These are phyloP conservation scores for Sphaerobolus stellatus DNA, from an alignment of 1,284 basidiomycete species.

Conservation along the genomic window DNA sequence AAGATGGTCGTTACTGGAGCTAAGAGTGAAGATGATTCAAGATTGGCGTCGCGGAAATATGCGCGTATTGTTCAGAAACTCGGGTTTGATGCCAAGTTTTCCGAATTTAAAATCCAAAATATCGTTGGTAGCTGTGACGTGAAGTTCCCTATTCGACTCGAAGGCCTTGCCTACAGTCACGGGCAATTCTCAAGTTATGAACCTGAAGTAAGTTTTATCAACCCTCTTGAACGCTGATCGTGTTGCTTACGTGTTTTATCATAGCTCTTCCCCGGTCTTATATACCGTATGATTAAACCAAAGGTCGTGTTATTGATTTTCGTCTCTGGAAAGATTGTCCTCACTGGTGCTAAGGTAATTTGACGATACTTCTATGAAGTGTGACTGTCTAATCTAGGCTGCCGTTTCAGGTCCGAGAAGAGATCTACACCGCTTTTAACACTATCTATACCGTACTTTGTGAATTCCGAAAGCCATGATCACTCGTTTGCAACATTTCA, in stretches of 20 bases:
- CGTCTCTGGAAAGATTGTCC: constrained; percentile 98
- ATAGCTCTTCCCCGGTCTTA: constrained; percentile 96
- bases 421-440: constrained; percentile 99
- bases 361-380: constrained; percentile 20
- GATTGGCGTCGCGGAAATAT: constrained; percentile 97
- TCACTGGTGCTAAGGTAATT: constrained; percentile 96
- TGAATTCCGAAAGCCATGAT: constrained; percentile 82
- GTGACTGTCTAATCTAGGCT: neutral
- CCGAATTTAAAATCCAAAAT: constrained; percentile 99
- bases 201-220: constrained; percentile 81
- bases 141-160: constrained; percentile 98
- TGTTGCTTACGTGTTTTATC: constrained; percentile 7
- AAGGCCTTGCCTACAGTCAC: constrained; percentile 97
- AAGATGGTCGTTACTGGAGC: constrained; percentile 99
- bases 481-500: too few species aligned
- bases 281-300: constrained; percentile 99
- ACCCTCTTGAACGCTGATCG: neutral
- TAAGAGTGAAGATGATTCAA: constrained; percentile 97
- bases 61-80: constrained; percentile 99
- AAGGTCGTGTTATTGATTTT: constrained; percentile 99
- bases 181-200: constrained; percentile 98
- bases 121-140: constrained; percentile 99
- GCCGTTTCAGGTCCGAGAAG: constrained; percentile 81
- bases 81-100: constrained; percentile 99
- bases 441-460: constrained; percentile 95